These are phyloP conservation scores for Colletotrichum incanum DNA, from an alignment of 2,329 filamentous ascomycete genomes.

Conservation along the genomic window DNA sequence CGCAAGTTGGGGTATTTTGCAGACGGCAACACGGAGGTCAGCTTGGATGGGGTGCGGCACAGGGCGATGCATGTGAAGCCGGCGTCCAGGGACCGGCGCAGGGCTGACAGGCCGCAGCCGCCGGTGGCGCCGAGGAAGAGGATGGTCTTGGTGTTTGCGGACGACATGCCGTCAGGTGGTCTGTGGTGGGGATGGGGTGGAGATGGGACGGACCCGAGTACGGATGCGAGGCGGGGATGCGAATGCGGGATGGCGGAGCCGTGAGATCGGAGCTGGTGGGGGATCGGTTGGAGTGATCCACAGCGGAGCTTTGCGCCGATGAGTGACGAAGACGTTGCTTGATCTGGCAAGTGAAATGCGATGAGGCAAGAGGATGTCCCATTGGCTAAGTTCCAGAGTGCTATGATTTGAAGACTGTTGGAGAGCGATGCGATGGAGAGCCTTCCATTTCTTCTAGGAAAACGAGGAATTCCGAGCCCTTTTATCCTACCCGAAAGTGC, in stretches of 20 bases:
- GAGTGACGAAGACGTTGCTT: background rate
- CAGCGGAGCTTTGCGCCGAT: background rate
- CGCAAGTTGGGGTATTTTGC: constrained; percentile 55
- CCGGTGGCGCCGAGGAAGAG: constrained; percentile 69
- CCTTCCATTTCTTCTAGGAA: background rate
- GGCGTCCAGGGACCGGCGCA: constrained; percentile 61
- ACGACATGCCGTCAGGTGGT: constrained; percentile 11
- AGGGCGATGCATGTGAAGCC: constrained; percentile 65
- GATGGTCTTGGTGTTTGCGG: constrained; percentile 59
- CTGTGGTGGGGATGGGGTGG: background rate
- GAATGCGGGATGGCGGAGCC: background rate
- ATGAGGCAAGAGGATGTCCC: background rate
- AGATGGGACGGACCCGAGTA: constrained; percentile 26
- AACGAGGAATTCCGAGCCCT: background rate
- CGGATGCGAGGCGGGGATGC: constrained; percentile 34
- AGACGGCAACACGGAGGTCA: constrained; percentile 55
- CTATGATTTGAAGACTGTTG: background rate
- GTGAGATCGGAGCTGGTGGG: background rate
- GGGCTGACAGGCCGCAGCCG: constrained; percentile 63
- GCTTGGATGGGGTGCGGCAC: constrained; percentile 65
- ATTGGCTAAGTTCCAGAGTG: too few relatives aligned
- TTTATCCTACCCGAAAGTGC: constrained; percentile 1
- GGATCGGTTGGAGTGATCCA: background rate
- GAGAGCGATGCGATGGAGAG: background rate
- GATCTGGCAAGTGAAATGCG: background rate